Evolutionary conservation across 2,329 filamentous ascomycete genomes (phyloP).

Genomic region (Tolypocladium paradoxum): DNA sequence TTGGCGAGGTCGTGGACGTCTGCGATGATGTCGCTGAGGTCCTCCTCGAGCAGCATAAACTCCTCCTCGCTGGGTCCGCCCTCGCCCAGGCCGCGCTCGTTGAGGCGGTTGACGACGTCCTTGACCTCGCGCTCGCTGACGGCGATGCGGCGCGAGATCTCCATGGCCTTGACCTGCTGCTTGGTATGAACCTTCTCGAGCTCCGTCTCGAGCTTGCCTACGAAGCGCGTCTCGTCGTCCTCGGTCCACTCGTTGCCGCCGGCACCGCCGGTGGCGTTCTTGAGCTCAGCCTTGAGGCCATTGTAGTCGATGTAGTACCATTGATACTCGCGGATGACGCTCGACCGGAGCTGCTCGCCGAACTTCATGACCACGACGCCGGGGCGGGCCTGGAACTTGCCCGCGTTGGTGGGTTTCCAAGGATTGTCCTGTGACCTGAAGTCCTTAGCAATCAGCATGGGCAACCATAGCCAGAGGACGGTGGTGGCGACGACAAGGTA

Average conservation of each 20-base stretch:
- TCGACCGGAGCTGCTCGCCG: slow-evolving; percentile 92
- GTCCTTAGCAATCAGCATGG: slow-evolving; percentile 44
- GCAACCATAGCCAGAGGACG: slow-evolving; percentile 4
- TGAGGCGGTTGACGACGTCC: slow-evolving; percentile 69
- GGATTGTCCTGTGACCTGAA: slow-evolving; percentile 30
- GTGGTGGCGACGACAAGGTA: background rate
- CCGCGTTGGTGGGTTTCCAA: slow-evolving; percentile 26
- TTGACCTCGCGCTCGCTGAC: slow-evolving; percentile 81
- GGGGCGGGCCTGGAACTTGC: slow-evolving; percentile 28
- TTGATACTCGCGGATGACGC: slow-evolving; percentile 91
- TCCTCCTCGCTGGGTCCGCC: slow-evolving; percentile 73
- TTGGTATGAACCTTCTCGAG: slow-evolving; percentile 97
- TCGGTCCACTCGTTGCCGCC: slow-evolving; percentile 66
- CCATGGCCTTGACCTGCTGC: slow-evolving; percentile 92
- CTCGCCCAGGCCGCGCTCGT: slow-evolving; percentile 46
- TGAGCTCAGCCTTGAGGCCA: slow-evolving; percentile 78
- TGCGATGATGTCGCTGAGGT: slow-evolving; percentile 94
- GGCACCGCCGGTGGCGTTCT: slow-evolving; percentile 49
- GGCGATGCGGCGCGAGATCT: slow-evolving; percentile 85
- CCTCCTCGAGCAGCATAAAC: slow-evolving; percentile 86
- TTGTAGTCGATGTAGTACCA: slow-evolving; percentile 99
- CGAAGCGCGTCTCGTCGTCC: slow-evolving; percentile 83
- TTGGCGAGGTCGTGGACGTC: slow-evolving; percentile 97
- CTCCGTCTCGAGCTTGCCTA: slow-evolving; percentile 77
- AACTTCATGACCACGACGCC: slow-evolving; percentile 65